Conservation (phyloP, 129 eudicot genomes). For the Smallanthus sonchifolius region DNA sequence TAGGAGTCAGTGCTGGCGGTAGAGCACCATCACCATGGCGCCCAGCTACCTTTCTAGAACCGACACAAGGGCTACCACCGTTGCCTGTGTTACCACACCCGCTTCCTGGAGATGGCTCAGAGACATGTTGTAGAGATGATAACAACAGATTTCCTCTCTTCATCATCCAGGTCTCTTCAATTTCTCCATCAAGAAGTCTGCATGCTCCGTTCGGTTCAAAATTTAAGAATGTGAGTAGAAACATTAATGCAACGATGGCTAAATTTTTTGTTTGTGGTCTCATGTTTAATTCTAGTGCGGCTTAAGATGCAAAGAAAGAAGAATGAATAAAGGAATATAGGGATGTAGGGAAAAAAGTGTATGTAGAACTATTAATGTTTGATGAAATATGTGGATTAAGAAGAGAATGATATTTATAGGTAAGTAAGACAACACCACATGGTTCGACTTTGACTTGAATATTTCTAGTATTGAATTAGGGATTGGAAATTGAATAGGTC, state of each 20-base stretch:
- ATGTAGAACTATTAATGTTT: background rate
- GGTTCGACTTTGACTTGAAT: constrained; percentile 16
- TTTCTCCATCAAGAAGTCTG: constrained; percentile 33
- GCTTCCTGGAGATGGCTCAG: constrained; percentile 15
- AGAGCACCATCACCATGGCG: background rate
- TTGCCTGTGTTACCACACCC: constrained; percentile 30
- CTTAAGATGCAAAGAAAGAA: background rate
- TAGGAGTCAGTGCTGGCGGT: background rate
- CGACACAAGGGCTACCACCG: constrained; percentile 23
- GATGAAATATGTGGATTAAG: background rate
- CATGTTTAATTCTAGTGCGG: constrained; percentile 13
- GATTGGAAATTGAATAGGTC: constrained; percentile 13
- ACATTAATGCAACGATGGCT: background rate
- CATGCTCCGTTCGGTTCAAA: constrained; percentile 22
- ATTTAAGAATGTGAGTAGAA: constrained; percentile 6
- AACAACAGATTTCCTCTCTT: constrained; percentile 24
- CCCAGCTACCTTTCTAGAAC: constrained; percentile 27
- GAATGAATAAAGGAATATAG: background rate
- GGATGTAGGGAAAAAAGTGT: background rate
- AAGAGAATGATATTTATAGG: constrained; percentile 10
- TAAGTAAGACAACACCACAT: background rate
- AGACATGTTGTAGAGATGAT: constrained; percentile 22
- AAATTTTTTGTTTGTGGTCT: background rate
- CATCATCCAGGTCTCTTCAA: constrained; percentile 20
- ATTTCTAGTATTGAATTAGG: background rate